Percentiles rank a stretch among this genome's conserved stretches.
Conservation (phyloP, 1,139 yeast species). For the Geotrichum histeridarum region DNA sequence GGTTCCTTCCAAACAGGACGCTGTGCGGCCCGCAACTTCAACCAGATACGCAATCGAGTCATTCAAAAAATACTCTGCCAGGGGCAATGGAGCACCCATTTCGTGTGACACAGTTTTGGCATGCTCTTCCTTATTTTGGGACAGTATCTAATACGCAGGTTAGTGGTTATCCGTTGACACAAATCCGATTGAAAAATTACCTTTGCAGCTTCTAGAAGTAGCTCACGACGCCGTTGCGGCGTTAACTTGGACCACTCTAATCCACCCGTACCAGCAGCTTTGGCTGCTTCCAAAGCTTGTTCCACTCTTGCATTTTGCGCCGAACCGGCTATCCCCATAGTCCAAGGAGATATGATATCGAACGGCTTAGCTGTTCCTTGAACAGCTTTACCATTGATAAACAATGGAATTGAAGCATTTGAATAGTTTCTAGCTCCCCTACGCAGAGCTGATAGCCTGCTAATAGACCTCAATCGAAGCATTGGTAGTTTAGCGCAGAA, state of each 20-base stretch:
- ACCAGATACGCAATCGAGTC: constrained; percentile 9
- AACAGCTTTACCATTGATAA: constrained; percentile 1
- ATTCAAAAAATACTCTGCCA: constrained; percentile 11
- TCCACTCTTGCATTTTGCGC: constrained; percentile 8
- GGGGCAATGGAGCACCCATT: constrained; percentile 14
- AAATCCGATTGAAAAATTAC: neutral
- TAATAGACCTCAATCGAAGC: no score
- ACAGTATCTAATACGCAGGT: neutral
- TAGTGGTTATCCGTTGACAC: no score
- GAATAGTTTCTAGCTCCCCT: no score
- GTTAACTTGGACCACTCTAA: constrained; percentile 3
- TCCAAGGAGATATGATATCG: constrained; percentile 14
- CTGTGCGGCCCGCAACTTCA: constrained; percentile 6
- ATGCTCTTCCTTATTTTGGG: constrained; percentile 1
- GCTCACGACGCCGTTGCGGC: constrained; percentile 7
- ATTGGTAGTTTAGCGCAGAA: no score
- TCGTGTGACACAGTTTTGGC: constrained; percentile 9
- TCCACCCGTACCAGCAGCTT: constrained; percentile 4
- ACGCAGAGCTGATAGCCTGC: no score
- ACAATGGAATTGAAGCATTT: constrained; percentile 2
- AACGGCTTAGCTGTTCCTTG: neutral
- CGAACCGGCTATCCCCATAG: neutral
- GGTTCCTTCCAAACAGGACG: constrained; percentile 5
- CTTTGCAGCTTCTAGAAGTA: constrained; percentile 13
- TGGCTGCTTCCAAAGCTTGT: constrained; percentile 13